phyloP scores from a whole-genome alignment of 495 filamentous ascomycete species.

The Penicillium simplicissimum region DNA sequence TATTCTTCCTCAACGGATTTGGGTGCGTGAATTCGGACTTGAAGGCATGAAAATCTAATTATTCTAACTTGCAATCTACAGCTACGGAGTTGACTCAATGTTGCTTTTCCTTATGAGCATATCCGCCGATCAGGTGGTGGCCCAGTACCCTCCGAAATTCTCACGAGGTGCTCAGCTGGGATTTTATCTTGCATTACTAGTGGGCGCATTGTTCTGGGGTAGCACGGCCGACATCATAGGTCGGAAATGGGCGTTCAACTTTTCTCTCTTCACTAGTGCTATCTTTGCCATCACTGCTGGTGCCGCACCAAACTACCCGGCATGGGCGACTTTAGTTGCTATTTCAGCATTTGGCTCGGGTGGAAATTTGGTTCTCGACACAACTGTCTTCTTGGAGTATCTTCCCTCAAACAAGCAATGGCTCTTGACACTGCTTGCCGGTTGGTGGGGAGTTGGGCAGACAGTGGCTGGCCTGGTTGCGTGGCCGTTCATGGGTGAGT shows the following conservation, averaged over 20 bases:
- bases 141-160: slow-evolving; percentile 22
- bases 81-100: slow-evolving; percentile 21
- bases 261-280: slow-evolving; percentile 40
- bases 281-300: slow-evolving; percentile 22
- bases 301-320: slow-evolving; percentile 17
- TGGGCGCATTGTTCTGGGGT: slow-evolving; percentile 43
- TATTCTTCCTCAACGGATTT: slow-evolving; percentile 27
- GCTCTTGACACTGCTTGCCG: slow-evolving; percentile 23
- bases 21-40: slow-evolving; percentile 9
- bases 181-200: slow-evolving; percentile 30
- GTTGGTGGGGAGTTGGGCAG: slow-evolving; percentile 25
- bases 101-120: slow-evolving; percentile 25
- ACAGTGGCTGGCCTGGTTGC: slow-evolving; percentile 22
- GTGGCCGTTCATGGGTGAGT: slow-evolving; percentile 22
- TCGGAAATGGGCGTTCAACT: slow-evolving; percentile 44
- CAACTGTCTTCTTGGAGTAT: slow-evolving; percentile 24
- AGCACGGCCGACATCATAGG: slow-evolving; percentile 45
- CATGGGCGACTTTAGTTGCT: slow-evolving; percentile 18
- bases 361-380: slow-evolving; percentile 22
- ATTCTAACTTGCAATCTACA: not conserved
- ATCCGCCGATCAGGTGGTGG: slow-evolving; percentile 20
- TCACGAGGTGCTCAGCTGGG: slow-evolving; percentile 18
- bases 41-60: too few relatives aligned
- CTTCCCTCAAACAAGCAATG: slow-evolving; percentile 25
- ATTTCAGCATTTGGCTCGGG: slow-evolving; percentile 24